phyloP scores from a whole-genome alignment of 2,329 filamentous ascomycete genomes.

The Fusarium abutilonis region DNA sequence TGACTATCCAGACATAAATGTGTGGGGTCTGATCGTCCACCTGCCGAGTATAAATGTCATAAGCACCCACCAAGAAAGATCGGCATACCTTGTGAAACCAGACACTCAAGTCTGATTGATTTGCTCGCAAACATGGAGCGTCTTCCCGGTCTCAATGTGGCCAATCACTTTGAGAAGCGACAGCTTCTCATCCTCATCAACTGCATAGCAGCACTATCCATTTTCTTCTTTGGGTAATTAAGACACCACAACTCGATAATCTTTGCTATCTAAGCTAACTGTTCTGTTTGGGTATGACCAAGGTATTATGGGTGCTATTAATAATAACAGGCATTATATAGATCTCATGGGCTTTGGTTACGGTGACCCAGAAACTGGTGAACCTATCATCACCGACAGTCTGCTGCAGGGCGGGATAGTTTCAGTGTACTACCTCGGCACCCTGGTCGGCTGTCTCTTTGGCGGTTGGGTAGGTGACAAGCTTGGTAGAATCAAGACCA shows the following conservation, averaged over 20 bases:
- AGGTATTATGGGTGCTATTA: slow-evolving; percentile 41
- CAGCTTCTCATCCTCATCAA: slow-evolving; percentile 42
- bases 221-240: slow-evolving; percentile 42
- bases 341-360: slow-evolving; percentile 41
- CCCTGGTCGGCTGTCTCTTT: slow-evolving; percentile 33
- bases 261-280: background rate
- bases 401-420: slow-evolving; percentile 40
- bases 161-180: slow-evolving; percentile 40
- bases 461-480: slow-evolving; percentile 40
- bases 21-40: slow-evolving; percentile 13
- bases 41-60: slow-evolving; percentile 22
- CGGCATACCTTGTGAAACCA: background rate
- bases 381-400: slow-evolving; percentile 34
- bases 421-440: slow-evolving; percentile 41
- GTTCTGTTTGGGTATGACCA: slow-evolving; percentile 11
- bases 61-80: background rate
- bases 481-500: slow-evolving; percentile 34
- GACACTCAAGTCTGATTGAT: background rate
- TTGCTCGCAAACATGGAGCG: slow-evolving; percentile 20
- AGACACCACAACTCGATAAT: background rate
- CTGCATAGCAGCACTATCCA: slow-evolving; percentile 37
- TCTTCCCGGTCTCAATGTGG: slow-evolving; percentile 32
- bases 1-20: slow-evolving; percentile 17
- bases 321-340: slow-evolving; percentile 33
- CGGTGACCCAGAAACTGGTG: slow-evolving; percentile 29